phyloP scores from a whole-genome alignment of 345 rosid species.

The Eucalyptus decipiens region DNA sequence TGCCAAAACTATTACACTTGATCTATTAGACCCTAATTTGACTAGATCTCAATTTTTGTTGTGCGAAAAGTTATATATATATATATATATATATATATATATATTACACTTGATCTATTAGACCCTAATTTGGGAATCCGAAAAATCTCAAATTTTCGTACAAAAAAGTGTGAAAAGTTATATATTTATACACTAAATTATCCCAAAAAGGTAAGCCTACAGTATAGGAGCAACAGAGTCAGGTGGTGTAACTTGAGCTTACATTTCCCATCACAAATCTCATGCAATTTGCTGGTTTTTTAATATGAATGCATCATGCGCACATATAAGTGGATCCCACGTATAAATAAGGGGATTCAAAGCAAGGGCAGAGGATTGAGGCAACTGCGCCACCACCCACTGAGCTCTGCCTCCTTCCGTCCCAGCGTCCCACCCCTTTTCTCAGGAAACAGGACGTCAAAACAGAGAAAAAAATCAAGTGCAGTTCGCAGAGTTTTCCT shows the following conservation, averaged over 20 bases:
- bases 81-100: too few species aligned
- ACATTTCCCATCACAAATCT: not conserved
- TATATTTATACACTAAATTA: not conserved
- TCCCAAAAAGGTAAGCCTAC: not conserved
- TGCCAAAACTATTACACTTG: not conserved
- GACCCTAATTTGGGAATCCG: too few species aligned
- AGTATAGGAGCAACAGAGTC: not conserved
- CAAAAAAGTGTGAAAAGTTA: too few species aligned
- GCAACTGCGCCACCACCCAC: constrained; percentile 6
- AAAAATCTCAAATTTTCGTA: too few species aligned
- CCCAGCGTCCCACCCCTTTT: constrained; percentile 4
- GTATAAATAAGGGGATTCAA: not conserved
- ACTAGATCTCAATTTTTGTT: too few species aligned
- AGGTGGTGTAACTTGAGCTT: not conserved
- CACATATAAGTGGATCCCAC: too few species aligned
- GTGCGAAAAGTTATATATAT: too few species aligned
- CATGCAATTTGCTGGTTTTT: not conserved
- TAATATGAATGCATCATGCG: not conserved
- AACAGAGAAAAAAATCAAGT: not conserved
- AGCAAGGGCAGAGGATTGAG: not conserved
- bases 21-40: too few species aligned
- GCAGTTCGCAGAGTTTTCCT: not conserved
- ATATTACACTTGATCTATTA: too few species aligned
- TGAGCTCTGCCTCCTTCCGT: not conserved
- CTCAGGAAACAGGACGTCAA: too few species aligned